phyloP scores from a whole-genome alignment of 2,329 filamentous ascomycete genomes.

The Alternaria brassicae region DNA sequence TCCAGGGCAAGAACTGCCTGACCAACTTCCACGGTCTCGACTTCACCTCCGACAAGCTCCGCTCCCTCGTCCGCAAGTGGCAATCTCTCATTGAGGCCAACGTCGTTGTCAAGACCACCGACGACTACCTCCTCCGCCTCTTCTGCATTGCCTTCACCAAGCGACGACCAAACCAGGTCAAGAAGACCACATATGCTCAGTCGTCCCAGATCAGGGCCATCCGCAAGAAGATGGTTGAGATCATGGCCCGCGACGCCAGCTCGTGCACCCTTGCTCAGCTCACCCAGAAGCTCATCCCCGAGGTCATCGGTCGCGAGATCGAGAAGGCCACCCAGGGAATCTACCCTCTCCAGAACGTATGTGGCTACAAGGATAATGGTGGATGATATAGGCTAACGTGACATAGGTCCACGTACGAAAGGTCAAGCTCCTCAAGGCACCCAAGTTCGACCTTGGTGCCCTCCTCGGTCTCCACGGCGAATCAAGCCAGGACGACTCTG shows the following conservation, averaged over 20 bases:
- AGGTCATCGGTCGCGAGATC: conserved; percentile 99
- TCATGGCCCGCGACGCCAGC: conserved; percentile 94
- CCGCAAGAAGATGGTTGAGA: conserved; percentile 99
- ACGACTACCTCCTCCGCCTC: conserved; percentile 98
- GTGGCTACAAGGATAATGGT: conserved; percentile 31
- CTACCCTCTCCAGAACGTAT: conserved; percentile 98
- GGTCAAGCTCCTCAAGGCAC: conserved; percentile 98
- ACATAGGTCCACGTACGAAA: conserved; percentile 97
- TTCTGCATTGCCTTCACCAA: conserved; percentile 99
- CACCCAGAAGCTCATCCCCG: conserved; percentile 97
- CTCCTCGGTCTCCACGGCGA: conserved; percentile 97
- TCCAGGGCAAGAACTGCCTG: conserved; percentile 99
- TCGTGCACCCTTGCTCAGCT: conserved; percentile 95
- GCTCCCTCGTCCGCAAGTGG: conserved; percentile 99
- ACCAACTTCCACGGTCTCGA: conserved; percentile 99
- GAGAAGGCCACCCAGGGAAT: conserved; percentile 99
- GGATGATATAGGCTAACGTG: conserved; percentile 28
- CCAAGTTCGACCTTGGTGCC: conserved; percentile 98
- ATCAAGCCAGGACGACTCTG: conserved; percentile 92
- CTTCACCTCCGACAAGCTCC: conserved; percentile 99
- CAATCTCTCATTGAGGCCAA: conserved; percentile 99
- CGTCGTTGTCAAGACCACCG: conserved; percentile 99
- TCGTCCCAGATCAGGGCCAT: conserved; percentile 98
- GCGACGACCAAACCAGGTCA: conserved; percentile 98
- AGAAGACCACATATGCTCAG: conserved; percentile 99